Percentiles rank a stretch among this genome's conserved stretches.
Evolutionary conservation across 192 early-diverging fungal genomes (phyloP).

Genomic region (Pilobolus umbonatus): DNA sequence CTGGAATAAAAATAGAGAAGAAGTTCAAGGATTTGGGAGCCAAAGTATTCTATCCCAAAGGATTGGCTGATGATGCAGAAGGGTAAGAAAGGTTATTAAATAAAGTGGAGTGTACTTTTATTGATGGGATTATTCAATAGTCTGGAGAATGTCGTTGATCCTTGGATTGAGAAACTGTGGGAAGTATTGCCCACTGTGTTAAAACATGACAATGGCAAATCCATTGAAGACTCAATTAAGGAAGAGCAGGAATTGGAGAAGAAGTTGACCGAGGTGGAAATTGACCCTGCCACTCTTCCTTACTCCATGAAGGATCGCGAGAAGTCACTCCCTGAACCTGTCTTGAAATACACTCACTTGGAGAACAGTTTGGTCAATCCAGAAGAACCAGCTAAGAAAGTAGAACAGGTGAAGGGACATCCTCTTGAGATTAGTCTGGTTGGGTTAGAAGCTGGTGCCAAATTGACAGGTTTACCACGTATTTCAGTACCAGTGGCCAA

Average conservation of each 20-base stretch:
- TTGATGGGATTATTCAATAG: slow-evolving; percentile 27
- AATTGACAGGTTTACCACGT: slow-evolving; percentile 57
- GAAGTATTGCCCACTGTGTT: slow-evolving; percentile 50
- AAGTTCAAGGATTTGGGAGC: slow-evolving; percentile 74
- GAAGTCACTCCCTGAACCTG: slow-evolving; percentile 12
- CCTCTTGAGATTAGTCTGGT: slow-evolving; percentile 43
- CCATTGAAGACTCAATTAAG: not conserved
- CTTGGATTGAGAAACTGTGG: slow-evolving; percentile 90
- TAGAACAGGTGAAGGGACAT: slow-evolving; percentile 17
- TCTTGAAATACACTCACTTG: slow-evolving; percentile 17
- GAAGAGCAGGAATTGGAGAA: slow-evolving; percentile 12
- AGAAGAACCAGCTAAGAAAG: not conserved
- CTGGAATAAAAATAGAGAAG: slow-evolving; percentile 74
- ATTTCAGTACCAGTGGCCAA: slow-evolving; percentile 45
- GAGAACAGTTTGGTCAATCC: slow-evolving; percentile 17
- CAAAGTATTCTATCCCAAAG: slow-evolving; percentile 66
- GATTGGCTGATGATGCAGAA: slow-evolving; percentile 87
- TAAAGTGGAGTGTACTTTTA: not conserved
- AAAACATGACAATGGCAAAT: not conserved
- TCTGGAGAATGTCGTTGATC: slow-evolving; percentile 83
- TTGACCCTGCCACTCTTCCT: slow-evolving; percentile 11
- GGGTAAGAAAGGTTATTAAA: slow-evolving; percentile 46
- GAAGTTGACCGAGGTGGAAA: slow-evolving; percentile 2
- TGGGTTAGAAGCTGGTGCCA: slow-evolving; percentile 36
- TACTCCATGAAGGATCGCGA: slow-evolving; percentile 2